Base-by-base conservation (phyloP, 23 red algal genomes). In the Agarophyton chilense region DNA sequence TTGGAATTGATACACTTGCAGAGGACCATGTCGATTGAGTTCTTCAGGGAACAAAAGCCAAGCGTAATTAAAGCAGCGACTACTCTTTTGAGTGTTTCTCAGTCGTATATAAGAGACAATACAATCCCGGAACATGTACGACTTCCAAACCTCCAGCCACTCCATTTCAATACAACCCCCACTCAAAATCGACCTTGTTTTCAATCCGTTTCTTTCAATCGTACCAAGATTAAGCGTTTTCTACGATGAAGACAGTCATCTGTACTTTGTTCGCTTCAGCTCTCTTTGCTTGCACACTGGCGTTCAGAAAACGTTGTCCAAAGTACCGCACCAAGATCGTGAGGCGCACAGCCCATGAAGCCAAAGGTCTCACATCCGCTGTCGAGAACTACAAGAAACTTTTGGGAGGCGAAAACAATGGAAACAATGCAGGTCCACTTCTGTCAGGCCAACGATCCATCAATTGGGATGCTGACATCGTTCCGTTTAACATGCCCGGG, bases 401-500 rank as follows among this genome's bases (percentile, higher is more conserved):
- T 12, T 44, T 87, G 16, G 82, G 82, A 4, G 82, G 66, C 17
- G 51, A 57, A 2, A 40, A 87, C 82, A 87, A 87, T 32, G 62
- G 38, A 38, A 72, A 52, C 64, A 55, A 33, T 2, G 64, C 82
- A 16, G 82, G 63, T 13, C 82, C 64, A 24, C 25, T 43, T 75
- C 36, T 29, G 10, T 53, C 41, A 6, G 63, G 82, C 14, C 52
- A 44, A 21, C 38, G 68, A 47, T 74, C 68, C 19, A 88, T 94
- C 82, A 94, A 94, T 68, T 94, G 91, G 91, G 91, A 94, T 65
- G 88, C 88, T 19, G 64, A 26, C 16, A 60, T 90, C 31, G 81
- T 94, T 7, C 91, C 91, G 10, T 94, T 94, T 32, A 55, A 94
- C 44, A 94, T 94, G 91, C 91, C 91, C 0, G 57, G 57, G 0